A percentile compares a stretch with the other conserved stretches of the same genome.
phyloP scores from a whole-genome alignment of 2,329 filamentous ascomycete genomes.

The Cordyceps fumosorosea region DNA sequence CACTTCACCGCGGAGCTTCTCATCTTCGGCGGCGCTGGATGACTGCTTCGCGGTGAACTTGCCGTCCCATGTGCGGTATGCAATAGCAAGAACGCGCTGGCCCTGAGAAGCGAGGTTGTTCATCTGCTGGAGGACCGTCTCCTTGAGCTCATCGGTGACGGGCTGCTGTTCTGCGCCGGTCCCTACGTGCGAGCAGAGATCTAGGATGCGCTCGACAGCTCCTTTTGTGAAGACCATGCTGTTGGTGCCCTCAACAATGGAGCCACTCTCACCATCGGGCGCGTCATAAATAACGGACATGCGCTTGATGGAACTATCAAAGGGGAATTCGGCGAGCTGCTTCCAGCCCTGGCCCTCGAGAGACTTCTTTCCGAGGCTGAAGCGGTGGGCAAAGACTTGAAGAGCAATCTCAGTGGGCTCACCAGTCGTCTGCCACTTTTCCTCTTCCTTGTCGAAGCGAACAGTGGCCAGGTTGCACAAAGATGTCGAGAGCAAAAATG shows the following conservation, averaged over 20 bases:
- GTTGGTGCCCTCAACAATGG: constrained; percentile 33
- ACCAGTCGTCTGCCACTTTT: constrained; percentile 59
- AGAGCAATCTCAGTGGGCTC: constrained; percentile 72
- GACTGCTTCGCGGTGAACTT: constrained; percentile 35
- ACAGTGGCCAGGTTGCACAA: constrained; percentile 62
- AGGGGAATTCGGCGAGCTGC: constrained; percentile 66
- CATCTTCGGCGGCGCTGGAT: constrained; percentile 31
- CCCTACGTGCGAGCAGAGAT: constrained; percentile 46
- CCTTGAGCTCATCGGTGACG: constrained; percentile 46
- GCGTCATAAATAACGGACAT: constrained; percentile 69
- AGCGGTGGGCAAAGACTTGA: constrained; percentile 67
- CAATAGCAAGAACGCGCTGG: constrained; percentile 65
- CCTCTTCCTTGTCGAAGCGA: constrained; percentile 45
- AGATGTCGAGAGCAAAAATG: constrained; percentile 49
- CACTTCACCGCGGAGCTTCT: constrained; percentile 50
- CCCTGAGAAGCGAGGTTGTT: constrained; percentile 57
- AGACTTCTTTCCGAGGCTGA: constrained; percentile 50
- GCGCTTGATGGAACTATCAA: constrained; percentile 70
- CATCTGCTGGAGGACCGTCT: constrained; percentile 46
- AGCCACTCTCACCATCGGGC: constrained; percentile 33
- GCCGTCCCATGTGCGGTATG: constrained; percentile 54
- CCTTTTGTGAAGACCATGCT: constrained; percentile 57
- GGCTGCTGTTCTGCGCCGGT: constrained; percentile 34
- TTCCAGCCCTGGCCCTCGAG: constrained; percentile 51
- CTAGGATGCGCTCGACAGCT: constrained; percentile 54